These are phyloP conservation scores for Maudiozyma humilis DNA, from an alignment of 1,139 yeast species.

Conservation along the genomic window DNA sequence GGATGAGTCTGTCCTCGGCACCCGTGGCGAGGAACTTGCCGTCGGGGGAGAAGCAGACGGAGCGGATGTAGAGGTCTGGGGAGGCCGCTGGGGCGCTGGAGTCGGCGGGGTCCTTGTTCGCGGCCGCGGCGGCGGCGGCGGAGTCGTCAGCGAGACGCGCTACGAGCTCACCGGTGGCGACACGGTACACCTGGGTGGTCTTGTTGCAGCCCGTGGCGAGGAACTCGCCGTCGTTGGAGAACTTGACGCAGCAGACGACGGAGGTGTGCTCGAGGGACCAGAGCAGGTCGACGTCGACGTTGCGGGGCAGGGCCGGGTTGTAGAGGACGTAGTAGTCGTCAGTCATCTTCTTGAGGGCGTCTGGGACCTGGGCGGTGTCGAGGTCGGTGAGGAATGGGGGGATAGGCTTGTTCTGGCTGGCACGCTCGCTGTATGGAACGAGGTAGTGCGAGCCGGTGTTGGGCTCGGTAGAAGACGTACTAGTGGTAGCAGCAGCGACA, in stretches of 20 bases:
- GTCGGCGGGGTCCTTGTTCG: constrained; percentile 3
- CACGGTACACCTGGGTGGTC: constrained; percentile 89
- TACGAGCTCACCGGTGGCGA: constrained; percentile 81
- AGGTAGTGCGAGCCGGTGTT: constrained; percentile 28
- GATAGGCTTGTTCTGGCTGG: constrained; percentile 61
- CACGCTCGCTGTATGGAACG: constrained; percentile 37
- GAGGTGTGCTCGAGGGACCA: constrained; percentile 86
- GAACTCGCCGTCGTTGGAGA: constrained; percentile 84
- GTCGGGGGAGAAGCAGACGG: constrained; percentile 95
- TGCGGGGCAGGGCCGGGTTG: constrained; percentile 75
- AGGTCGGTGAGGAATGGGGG: constrained; percentile 78
- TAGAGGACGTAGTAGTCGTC: constrained; percentile 84
- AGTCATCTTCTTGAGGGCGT: constrained; percentile 73
- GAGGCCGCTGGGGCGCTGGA: constrained; percentile 15
- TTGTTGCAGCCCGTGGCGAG: constrained; percentile 97
- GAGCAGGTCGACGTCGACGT: constrained; percentile 76
- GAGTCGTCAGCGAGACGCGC: constrained; percentile 84
- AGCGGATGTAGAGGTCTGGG: constrained; percentile 82
- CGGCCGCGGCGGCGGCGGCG: constrained; percentile 24
- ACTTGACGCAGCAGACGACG: constrained; percentile 93
- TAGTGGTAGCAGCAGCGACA: constrained; percentile 3
- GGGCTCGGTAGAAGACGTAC: not conserved
- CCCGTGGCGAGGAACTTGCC: constrained; percentile 95
- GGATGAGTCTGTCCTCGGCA: constrained; percentile 92
- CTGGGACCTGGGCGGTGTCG: constrained; percentile 70